Evolutionary conservation across 495 filamentous ascomycete species (phyloP).

Genomic region (Penicillium crystallinum): DNA sequence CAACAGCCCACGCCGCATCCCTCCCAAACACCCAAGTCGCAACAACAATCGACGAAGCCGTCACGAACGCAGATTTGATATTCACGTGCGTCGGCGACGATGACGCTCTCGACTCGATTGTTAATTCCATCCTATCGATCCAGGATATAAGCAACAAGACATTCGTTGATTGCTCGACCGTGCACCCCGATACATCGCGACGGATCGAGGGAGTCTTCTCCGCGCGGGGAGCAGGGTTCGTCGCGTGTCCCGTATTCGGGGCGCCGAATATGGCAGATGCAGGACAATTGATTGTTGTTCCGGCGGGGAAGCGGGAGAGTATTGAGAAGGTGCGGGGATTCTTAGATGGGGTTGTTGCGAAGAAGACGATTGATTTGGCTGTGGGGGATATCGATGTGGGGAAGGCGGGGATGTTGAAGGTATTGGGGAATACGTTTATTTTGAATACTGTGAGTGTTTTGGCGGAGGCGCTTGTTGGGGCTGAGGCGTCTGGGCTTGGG

Average conservation of each 20-base stretch:
- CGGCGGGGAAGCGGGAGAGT: conserved; percentile 58
- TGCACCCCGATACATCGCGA: conserved; percentile 78
- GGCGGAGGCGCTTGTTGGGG: conserved; percentile 67
- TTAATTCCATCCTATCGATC: conserved; percentile 37
- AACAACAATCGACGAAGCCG: conserved; percentile 57
- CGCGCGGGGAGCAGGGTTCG: conserved; percentile 61
- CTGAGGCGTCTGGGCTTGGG: conserved; percentile 78
- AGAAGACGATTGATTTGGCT: conserved; percentile 56
- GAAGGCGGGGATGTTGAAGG: conserved; percentile 54
- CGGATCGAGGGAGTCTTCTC: conserved; percentile 50
- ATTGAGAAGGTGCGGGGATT: conserved; percentile 67
- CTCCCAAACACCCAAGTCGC: conserved; percentile 61
- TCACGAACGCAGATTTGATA: conserved; percentile 66
- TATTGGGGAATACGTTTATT: conserved; percentile 85
- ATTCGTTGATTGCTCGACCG: conserved; percentile 80
- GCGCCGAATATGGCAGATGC: conserved; percentile 73
- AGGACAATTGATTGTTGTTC: conserved; percentile 70
- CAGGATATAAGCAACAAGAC: conserved; percentile 36
- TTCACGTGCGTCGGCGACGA: conserved; percentile 85
- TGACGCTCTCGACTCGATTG: conserved; percentile 56
- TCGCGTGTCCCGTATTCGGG: conserved; percentile 79
- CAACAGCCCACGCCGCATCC: conserved; percentile 49
- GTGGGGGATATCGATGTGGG: conserved; percentile 30
- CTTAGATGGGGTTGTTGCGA: conserved; percentile 72
- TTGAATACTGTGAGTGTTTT: conserved; percentile 76